Evolutionary conservation across 768 basidiomycete genomes (phyloP), one percentile per base, ranked within the genome.

Genomic region (Pleurotus tuber-regium): DNA sequence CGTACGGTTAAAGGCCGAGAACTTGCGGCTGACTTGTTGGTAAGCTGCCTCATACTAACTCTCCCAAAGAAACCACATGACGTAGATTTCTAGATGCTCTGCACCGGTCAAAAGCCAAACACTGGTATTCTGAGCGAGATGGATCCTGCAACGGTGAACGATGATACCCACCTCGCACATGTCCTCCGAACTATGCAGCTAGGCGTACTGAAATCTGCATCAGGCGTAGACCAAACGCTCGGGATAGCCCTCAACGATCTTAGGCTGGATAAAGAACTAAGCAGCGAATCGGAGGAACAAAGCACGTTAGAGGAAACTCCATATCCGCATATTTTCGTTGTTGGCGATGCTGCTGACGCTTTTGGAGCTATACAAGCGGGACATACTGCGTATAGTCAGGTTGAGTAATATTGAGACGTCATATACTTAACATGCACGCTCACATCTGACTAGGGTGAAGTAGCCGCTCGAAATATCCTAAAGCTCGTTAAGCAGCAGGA

Each of bases 331-430:
- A 72, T 86, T 10, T 87, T 85, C 57, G 83, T 76, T 7, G 63
- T 84, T 4, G 84, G 84, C 6, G 84, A 86, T 49, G 73, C 76
- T 0, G 83, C 83, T 1, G 82, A 85, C 60, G 81, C 81, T 4
- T 84, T 83, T 52, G 82, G 82, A 4, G 84, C 83, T 0, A 75
- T 79, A 19, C 74, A 79, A 19, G 83, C 84, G 10, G 84, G 82
- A 0, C 78, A 83, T 54, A 81, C 69, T 26, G 79, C 81, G 1
- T 77, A 78, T 58, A 70, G 66, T 30, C 81, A 83, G 68, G 75
- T 71, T 12, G 38, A 51, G 48, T 24, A 40, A 29, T 18, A 11
- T 16, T 9, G 21, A 29, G 9, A 28, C 41, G 30, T n/a, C n/a
- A n/a, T n/a, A n/a, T n/a, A n/a, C n/a, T n/a, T n/a, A n/a, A n/a